Percentiles rank a stretch among this genome's conserved stretches.
Evolutionary conservation across 169 alveolate genomes (phyloP).

Genomic region (Plasmodium gallinaceum): DNA sequence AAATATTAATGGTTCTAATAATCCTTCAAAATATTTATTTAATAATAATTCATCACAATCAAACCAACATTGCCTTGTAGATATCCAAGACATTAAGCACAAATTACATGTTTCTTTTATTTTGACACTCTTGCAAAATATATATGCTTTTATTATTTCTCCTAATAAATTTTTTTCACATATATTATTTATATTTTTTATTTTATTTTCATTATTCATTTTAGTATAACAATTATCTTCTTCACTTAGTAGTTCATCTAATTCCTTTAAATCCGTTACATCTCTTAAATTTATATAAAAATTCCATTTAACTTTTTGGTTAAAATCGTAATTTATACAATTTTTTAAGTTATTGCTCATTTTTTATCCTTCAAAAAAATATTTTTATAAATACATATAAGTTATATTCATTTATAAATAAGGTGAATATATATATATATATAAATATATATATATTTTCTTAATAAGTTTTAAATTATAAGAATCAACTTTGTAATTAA

Average conservation of each 20-base stretch:
- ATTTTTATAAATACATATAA: too few species aligned
- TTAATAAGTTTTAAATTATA: not conserved
- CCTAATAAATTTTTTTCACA: conserved; percentile 17
- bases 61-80: conserved; percentile 34
- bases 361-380: not conserved
- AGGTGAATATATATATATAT: not conserved
- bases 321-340: conserved; percentile 5
- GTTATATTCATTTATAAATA: not conserved
- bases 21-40: conserved; percentile 33
- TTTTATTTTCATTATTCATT: not conserved
- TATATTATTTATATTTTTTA: not conserved
- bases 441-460: not conserved
- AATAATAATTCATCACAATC: conserved; percentile 15
- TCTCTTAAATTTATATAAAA: conserved; percentile 32
- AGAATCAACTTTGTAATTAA: too few species aligned
- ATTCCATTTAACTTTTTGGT: conserved; percentile 12
- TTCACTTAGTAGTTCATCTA: conserved; percentile 13
- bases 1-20: conserved; percentile 26
- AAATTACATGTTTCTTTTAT: conserved; percentile 24
- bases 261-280: conserved; percentile 26
- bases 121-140: conserved; percentile 18
- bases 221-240: conserved; percentile 17
- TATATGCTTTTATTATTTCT: conserved; percentile 32
- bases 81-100: conserved; percentile 31
- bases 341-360: conserved; percentile 15